A percentile compares a stretch with the other conserved stretches of the same genome.
Evolutionary conservation across 441 rosid species (phyloP).

Genomic region (Adansonia rubrostipa): DNA sequence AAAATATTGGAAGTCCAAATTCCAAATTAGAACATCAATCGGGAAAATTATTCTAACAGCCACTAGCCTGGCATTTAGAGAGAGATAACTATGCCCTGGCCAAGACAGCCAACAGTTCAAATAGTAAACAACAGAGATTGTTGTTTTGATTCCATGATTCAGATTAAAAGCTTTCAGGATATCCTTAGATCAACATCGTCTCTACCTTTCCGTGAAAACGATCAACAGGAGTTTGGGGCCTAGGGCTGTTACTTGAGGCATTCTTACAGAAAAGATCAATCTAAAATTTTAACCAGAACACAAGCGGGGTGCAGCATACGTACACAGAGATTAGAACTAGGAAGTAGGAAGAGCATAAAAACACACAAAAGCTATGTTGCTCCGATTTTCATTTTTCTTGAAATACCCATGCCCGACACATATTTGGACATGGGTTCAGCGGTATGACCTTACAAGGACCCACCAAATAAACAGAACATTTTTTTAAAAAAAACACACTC

Average conservation of each 20-base stretch:
- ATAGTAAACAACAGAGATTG: neutral
- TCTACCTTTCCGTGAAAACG: neutral
- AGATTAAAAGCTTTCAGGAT: neutral
- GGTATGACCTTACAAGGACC: too few species aligned
- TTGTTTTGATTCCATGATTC: neutral
- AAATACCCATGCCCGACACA: too few species aligned
- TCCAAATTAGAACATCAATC: neutral
- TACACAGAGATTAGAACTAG: neutral
- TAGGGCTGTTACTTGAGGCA: neutral
- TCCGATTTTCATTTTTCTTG: too few species aligned
- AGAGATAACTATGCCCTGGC: neutral
- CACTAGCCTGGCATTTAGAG: neutral
- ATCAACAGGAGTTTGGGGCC: neutral
- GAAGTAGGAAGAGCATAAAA: constrained; percentile 3
- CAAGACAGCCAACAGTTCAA: neutral
- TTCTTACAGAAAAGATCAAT: neutral
- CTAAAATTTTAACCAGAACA: neutral
- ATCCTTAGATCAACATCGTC: neutral
- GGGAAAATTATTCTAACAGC: neutral
- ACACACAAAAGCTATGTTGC: neutral
- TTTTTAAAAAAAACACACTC: too few species aligned
- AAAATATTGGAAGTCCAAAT: neutral
- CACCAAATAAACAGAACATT: too few species aligned
- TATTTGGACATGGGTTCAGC: too few species aligned
- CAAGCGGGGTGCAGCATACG: neutral